phyloP scores from a whole-genome alignment of 2,329 filamentous ascomycete species.

The Trichoderma simmonsii region DNA sequence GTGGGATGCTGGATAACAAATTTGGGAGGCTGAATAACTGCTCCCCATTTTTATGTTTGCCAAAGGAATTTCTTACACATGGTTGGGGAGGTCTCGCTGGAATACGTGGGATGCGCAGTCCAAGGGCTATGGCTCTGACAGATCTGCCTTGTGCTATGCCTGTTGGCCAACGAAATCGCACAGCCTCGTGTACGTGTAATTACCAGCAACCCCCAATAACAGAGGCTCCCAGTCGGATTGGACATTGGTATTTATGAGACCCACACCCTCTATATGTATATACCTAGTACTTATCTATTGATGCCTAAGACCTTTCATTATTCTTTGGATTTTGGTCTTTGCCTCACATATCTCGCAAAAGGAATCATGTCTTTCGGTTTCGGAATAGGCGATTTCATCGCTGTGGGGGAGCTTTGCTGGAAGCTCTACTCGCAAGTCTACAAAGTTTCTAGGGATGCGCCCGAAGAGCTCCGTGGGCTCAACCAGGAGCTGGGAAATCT shows the following conservation, averaged over 20 bases:
- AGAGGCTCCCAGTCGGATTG: background rate
- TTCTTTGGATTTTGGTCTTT: background rate
- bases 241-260: background rate
- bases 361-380: background rate
- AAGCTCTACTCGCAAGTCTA: constrained; percentile 1
- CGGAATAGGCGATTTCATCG: background rate
- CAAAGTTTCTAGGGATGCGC: background rate
- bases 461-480: background rate
- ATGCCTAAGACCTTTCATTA: background rate
- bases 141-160: background rate
- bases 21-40: too few relatives aligned
- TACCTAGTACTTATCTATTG: background rate
- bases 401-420: background rate
- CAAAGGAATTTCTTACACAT: too few relatives aligned
- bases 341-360: background rate
- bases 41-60: too few relatives aligned
- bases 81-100: too few relatives aligned
- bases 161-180: background rate
- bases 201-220: background rate
- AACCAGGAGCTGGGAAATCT: background rate
- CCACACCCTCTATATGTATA: background rate
- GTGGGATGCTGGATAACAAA: too few relatives aligned
- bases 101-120: background rate
- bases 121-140: background rate
- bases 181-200: background rate